phyloP scores from a whole-genome alignment of 768 basidiomycete genomes.

The Trametes gibbosa region DNA sequence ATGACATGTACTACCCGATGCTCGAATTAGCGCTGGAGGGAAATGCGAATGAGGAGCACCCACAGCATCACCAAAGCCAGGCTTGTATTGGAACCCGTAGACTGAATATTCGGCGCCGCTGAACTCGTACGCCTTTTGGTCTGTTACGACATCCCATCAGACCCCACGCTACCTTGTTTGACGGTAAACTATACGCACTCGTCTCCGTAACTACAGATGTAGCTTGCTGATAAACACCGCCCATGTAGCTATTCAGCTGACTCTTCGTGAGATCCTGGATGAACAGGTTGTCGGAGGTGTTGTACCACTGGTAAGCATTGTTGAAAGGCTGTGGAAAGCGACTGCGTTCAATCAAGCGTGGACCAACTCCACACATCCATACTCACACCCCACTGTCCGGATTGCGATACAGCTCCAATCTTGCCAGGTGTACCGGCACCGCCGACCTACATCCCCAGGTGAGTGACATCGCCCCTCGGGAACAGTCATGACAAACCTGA shows the following conservation, averaged over 20 bases:
- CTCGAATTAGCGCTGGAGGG: neutral
- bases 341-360: neutral
- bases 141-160: constrained; percentile 31
- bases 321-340: constrained; percentile 63
- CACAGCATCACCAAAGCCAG: constrained; percentile 60
- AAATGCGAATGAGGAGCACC: constrained; percentile 24
- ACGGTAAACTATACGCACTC: constrained; percentile 14
- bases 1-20: constrained; percentile 63
- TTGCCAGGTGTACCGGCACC: constrained; percentile 27
- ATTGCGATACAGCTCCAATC: constrained; percentile 52
- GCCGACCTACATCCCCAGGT: constrained; percentile 75
- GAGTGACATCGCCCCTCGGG: constrained; percentile 46
- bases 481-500: constrained; percentile 38
- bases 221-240: constrained; percentile 81
- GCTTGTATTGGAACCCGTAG: constrained; percentile 82
- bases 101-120: constrained; percentile 55
- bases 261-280: constrained; percentile 55
- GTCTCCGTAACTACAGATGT: constrained; percentile 40
- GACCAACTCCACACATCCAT: neutral
- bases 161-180: neutral
- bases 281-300: constrained; percentile 54
- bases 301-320: constrained; percentile 64
- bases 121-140: constrained; percentile 67
- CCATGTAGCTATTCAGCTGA: constrained; percentile 61
- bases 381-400: constrained; percentile 76